These are phyloP conservation scores for Pedinophyceae sp. DNA, from an alignment of 139 green algal species.

Conservation along the genomic window DNA sequence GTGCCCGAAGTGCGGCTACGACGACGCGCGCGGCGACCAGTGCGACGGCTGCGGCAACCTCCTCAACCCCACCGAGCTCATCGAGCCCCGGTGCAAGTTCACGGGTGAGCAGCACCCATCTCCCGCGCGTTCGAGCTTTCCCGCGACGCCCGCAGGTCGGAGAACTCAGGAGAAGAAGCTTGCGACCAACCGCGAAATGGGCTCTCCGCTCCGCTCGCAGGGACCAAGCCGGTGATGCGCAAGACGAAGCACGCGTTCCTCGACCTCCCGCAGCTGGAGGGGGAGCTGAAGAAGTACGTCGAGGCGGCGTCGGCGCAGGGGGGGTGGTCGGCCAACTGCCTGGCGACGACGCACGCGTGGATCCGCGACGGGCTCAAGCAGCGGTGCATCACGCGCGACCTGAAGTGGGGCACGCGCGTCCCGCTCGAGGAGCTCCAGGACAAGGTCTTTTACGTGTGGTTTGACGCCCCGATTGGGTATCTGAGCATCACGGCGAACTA, in stretches of 20 bases:
- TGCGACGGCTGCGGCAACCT: slow-evolving; percentile 82
- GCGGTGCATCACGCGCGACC: slow-evolving; percentile 91
- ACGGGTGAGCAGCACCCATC: too few species aligned
- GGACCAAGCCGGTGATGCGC: slow-evolving; percentile 39
- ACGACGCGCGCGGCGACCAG: slow-evolving; percentile 74
- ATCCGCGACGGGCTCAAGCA: slow-evolving; percentile 87
- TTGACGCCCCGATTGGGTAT: slow-evolving; percentile 95
- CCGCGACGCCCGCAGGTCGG: slow-evolving; percentile 34
- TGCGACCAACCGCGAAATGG: too few species aligned
- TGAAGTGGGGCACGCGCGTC: slow-evolving; percentile 90
- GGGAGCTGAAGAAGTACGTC: slow-evolving; percentile 51
- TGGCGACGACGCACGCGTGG: slow-evolving; percentile 59
- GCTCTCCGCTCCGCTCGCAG: slow-evolving; percentile 12
- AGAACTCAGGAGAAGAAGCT: too few species aligned
- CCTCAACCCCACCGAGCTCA: slow-evolving; percentile 86
- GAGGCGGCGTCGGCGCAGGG: slow-evolving; percentile 36
- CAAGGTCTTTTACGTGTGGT: slow-evolving; percentile 98
- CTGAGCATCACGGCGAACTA: slow-evolving; percentile 93
- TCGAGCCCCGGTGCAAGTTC: slow-evolving; percentile 78
- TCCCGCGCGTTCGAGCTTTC: too few species aligned
- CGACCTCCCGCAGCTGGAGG: slow-evolving; percentile 70
- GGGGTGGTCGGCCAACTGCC: slow-evolving; percentile 73
- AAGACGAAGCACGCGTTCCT: slow-evolving; percentile 85
- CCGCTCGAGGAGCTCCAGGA: slow-evolving; percentile 67
- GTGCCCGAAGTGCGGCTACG: slow-evolving; percentile 87